Base-by-base conservation (phyloP, 1,284 basidiomycete species). In the Omphalotus olearius region DNA sequence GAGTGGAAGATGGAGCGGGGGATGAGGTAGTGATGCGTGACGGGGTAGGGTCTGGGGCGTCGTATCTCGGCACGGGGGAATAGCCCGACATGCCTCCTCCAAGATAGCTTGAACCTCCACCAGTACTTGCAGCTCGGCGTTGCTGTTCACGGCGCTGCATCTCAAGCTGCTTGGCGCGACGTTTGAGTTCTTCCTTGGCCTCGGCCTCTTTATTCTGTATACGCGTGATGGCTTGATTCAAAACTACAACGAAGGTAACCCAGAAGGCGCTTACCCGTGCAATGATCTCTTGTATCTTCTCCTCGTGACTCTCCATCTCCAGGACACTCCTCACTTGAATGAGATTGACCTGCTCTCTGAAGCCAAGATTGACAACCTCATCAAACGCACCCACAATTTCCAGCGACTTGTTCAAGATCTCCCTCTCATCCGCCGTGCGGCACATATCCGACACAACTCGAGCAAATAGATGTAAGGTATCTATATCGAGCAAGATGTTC, bases 261-360 rank as follows among this genome's bases (percentile, higher is more conserved):
- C 14, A 14, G 17, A 10, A 33, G 30, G 2, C 30, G 13, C 85
- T 55, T 63, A 93, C 91, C 67, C 90, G 79, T 17, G 94, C 91
- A 61, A 99, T 99, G 68, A 99, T 99, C 63, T 99, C 97, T 67
- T 99, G 95, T 58, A 99, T 98, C 76, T 98, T 98, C 74, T 99
- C 97, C 69, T 99, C 97, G 71, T 99, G 97, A 70, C 88, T 93
- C 74, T 99, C 97, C 88, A 98, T 98, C 76, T 98, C 97, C 59
- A 99, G 73, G 37, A 97, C 85, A 62, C 80, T 96, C 60, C 92
- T 77, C 42, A 99, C 91, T 69, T 98, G 95, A 68, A 89, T 83
- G 45, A 99, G 71, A 64, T 89, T 93, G 49, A 98, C 90, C 57
- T 91, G 88, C 70, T 99, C 97, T 64, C 94, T 79, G 72, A 96